A percentile compares a stretch with the other conserved stretches of the same genome.
These are phyloP conservation scores for Tolypocladium pustulatum DNA, from an alignment of 2,329 filamentous ascomycete species.

Conservation along the genomic window DNA sequence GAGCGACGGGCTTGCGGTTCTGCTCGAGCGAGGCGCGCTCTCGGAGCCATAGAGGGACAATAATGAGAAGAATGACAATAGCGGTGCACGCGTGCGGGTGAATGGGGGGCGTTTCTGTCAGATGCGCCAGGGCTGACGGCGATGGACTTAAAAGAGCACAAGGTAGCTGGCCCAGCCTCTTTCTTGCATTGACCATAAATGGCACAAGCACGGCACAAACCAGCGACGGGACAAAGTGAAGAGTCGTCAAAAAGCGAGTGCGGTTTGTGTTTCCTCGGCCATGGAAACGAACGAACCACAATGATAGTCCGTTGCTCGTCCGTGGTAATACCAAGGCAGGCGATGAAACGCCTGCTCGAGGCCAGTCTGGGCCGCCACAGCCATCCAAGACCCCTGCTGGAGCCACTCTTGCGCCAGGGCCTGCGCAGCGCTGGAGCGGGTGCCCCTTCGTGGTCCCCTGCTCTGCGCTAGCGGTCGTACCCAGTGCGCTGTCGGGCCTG, in stretches of 20 bases:
- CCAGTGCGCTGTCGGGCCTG: conserved; percentile 2
- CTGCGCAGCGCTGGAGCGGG: background rate
- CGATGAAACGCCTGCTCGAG: background rate
- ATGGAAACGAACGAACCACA: too few relatives aligned
- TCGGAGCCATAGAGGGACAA: background rate
- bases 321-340: background rate
- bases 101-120: background rate
- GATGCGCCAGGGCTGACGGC: background rate
- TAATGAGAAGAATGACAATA: background rate
- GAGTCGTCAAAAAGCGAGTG: too few relatives aligned
- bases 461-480: background rate
- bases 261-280: too few relatives aligned
- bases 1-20: background rate
- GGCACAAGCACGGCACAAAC: background rate
- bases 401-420: background rate
- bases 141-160: background rate
- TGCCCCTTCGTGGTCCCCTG: background rate
- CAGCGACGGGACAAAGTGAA: background rate
- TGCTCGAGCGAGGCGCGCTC: background rate
- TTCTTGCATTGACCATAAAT: background rate
- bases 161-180: background rate
- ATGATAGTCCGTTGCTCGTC: background rate
- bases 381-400: background rate
- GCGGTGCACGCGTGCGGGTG: background rate
- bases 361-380: background rate